Conservation (phyloP, 805 yeast species). For the Starmerella ratchasimensis region DNA sequence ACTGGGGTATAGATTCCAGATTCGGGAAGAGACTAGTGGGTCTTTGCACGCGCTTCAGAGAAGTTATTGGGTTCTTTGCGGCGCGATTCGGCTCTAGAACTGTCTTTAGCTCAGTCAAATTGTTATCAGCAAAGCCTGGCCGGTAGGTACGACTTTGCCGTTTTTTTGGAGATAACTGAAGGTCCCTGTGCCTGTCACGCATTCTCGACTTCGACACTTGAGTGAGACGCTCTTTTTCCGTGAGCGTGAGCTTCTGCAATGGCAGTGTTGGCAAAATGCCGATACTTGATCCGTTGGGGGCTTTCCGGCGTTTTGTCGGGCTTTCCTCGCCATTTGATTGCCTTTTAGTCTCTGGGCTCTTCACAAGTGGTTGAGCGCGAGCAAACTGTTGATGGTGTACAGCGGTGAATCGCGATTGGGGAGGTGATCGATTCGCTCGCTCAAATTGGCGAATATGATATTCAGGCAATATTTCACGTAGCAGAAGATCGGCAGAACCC, state of each 20-base stretch:
- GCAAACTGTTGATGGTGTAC: conserved; percentile 22
- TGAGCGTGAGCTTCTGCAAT: conserved; percentile 4
- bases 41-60: too few relatives aligned
- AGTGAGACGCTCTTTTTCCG: conserved; percentile 6
- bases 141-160: too few relatives aligned
- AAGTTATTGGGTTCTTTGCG: too few relatives aligned
- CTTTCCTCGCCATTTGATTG: conserved; percentile 5
- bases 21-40: too few relatives aligned
- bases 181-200: conserved; percentile 4
- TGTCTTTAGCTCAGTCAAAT: too few relatives aligned
- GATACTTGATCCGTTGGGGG: conserved; percentile 3
- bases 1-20: too few relatives aligned
- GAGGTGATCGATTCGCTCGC: conserved; percentile 6
- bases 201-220: conserved; percentile 6
- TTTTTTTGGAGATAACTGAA: too few relatives aligned
- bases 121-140: too few relatives aligned
- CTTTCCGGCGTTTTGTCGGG: conserved; percentile 13
- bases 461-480: too few relatives aligned
- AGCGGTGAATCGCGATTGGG: conserved; percentile 19
- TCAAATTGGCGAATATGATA: too few relatives aligned
- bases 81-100: too few relatives aligned
- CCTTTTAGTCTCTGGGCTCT: conserved; percentile 7
- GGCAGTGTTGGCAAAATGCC: conserved; percentile 5
- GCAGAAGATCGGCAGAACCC: too few relatives aligned
- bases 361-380: conserved; percentile 19